Evolutionary conservation across 352 stramenopile species (phyloP), one percentile per base, ranked within the genome.

Genomic region (Thraustotheca clavata): DNA sequence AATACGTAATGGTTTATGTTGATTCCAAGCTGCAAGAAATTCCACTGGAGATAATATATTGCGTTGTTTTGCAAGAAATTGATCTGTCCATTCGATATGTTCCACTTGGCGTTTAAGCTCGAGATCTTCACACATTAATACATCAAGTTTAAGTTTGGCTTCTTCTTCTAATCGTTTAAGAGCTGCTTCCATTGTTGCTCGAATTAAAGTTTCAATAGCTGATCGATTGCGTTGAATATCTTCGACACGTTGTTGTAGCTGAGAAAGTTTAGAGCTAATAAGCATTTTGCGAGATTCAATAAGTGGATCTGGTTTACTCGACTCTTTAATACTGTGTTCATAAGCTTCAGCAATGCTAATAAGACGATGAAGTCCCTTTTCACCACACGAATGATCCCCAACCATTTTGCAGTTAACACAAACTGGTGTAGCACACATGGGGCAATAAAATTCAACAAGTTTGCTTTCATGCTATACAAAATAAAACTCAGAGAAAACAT

Each of bases 331-430:
- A 26, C 73, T 86, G 47, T 66, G 69, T 41, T 88, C 81, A 52
- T 91, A 91, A 12, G 83, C 79, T 39, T 91, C 80, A 0, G 62
- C 49, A 33, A 92, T 72, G 3, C 75, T 76, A 1, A 92, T 54
- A 38, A 92, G 41, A 3, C 83, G 77, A 38, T 92, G 81, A 1
- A 71, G 67, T 16, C 83, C 83, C 67, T 89, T 92, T 1, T 89
- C 83, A n/a, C 81, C 83, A 14, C 76, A 77, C 1, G 80, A 87
- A 69, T 91, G 81, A 41, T 91, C 81, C 36, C 84, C 84, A 2
- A 88, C 48, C 80, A 91, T 88, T 70, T 91, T 91, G 72, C 84
- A 91, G 52, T 80, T 79, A 27, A 93, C 80, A 27, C 81, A 93
- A 9, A 91, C 76, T 0, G 80, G 76, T 2, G 75, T 57, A 7